phyloP scores from a whole-genome alignment of 805 yeast genomes.

The Candida golubevii region DNA sequence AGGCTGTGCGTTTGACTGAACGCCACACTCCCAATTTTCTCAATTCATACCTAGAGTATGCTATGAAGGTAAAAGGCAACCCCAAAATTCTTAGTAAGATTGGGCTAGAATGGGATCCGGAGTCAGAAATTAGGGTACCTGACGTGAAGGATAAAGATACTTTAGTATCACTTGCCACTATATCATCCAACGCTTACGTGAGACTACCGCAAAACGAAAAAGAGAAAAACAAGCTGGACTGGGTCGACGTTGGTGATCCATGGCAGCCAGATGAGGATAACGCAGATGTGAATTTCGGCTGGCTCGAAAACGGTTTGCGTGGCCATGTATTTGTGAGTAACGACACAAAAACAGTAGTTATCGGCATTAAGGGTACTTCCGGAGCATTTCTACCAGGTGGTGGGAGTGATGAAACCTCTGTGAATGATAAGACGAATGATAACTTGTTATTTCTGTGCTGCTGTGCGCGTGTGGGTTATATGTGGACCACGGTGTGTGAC shows the following conservation, averaged over 20 bases:
- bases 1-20: conserved; percentile 27
- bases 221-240: conserved; percentile 58
- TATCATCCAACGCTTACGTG: conserved; percentile 91
- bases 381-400: conserved; percentile 62
- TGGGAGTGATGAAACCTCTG: conserved; percentile 62
- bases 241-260: conserved; percentile 68
- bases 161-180: conserved; percentile 67
- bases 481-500: conserved; percentile 95
- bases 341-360: conserved; percentile 58
- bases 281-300: conserved; percentile 67
- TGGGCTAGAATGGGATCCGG: conserved; percentile 60
- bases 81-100: conserved; percentile 34
- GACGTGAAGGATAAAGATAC: conserved; percentile 73
- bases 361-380: conserved; percentile 87
- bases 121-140: conserved; percentile 55
- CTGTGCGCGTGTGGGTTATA: conserved; percentile 85
- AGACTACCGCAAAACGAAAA: conserved; percentile 55
- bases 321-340: conserved; percentile 81
- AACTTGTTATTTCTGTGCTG: conserved; percentile 90
- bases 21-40: conserved; percentile 54
- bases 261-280: conserved; percentile 53
- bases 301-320: conserved; percentile 80
- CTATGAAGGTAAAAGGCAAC: conserved; percentile 40
- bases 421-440: conserved; percentile 79
- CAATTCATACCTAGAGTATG: conserved; percentile 61